Evolutionary conservation across 495 filamentous ascomycete species (phyloP), one percentile per base, ranked within the genome.

Genomic region (Daldinia caldariorum): DNA sequence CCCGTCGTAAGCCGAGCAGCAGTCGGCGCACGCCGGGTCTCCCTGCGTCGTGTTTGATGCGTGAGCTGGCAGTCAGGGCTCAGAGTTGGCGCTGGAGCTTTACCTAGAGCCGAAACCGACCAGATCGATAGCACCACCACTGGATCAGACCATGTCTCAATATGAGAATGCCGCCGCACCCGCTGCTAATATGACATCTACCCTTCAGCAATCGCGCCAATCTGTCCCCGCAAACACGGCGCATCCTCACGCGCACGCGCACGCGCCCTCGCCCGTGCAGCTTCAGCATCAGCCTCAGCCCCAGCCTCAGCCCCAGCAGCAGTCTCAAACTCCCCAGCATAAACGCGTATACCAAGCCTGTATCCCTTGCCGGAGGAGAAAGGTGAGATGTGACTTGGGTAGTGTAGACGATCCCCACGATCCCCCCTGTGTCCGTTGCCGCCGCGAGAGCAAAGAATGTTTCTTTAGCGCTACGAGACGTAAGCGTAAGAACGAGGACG

Each of bases 381-480:
- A 97, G 80, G 94, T 97, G 38, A 92, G 94, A 66, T 97, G 94
- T 80, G 94, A 97, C 77, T 84, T 97, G 50, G 94, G 94, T 62
- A 93, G 91, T 79, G 94, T 98, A 73, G 95, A 99, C 80, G 91
- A 94, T 66, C 95, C 95, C 37, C 89, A 94, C 76, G 92, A 94
- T 67, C 95, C 95, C 45, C 96, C 96, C 1, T 99, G 95, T 75
- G 92, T 94, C 64, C 88, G 95, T 76, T 99, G 95, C 79, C 89
- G 93, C 26, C 89, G 95, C 64, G 95, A 99, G 81, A 87, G 89
- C 81, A 97, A 97, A 80, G 90, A 97, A 71, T 99, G 95, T 83
- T 94, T 89, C 84, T 98, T 99, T 83, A 97, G 94, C 67, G 92
- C 93, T n/a, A 98, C 94, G 41, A 85, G 94, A 50, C 87, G 95